Evolutionary conservation across 2,329 filamentous ascomycete genomes (phyloP), one percentile per base, ranked within the genome.

Genomic region (Fusarium bulbicola): DNA sequence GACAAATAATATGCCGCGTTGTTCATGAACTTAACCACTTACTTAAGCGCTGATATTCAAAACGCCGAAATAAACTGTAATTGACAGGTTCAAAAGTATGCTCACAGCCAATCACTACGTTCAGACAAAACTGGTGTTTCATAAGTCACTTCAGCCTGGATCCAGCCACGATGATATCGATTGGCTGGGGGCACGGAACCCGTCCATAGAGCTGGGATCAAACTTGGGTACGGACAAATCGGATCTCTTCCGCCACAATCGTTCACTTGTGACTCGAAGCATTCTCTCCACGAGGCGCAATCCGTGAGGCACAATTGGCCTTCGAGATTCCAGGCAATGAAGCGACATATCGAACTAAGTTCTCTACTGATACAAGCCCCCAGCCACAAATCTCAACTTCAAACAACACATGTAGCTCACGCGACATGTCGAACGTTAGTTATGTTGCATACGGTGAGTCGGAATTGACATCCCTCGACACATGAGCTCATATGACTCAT

Each of bases 251-350:
- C 8, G 9, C 12, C 13, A 21, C 7, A 11, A 20, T 4, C 5
- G 8, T n/a, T 32, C 5, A 12, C 30, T 20, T 21, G 30, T 50
- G 16, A 34, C 1, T 8, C 11, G 12, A 34, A 34, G 47, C n/a
- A 24, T 50, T 13, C 11, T 8, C 9, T n/a, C 32, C 7, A 0
- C 6, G 5, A n/a, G 20, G 12, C 8, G 5, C 3, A 20, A 20
- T 34, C 2, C 7, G 3, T 14, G 5, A 28, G 20, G 11, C 7
- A n/a, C 3, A 20, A 20, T 34, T 20, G n/a, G n/a, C 1, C 12
- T 18, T 20, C 12, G 3, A 24, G 8, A 2, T 3, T 18, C 3
- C 0, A n/a, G 10, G 28, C 14, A 21, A 14, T 28, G 18, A 21
- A 47, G 26, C 13, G 13, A 21, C 6, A 28, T 26, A 26, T 26